These are phyloP conservation scores for Samsoniella hepiali DNA, from an alignment of 2,329 filamentous ascomycete species.

Conservation along the genomic window DNA sequence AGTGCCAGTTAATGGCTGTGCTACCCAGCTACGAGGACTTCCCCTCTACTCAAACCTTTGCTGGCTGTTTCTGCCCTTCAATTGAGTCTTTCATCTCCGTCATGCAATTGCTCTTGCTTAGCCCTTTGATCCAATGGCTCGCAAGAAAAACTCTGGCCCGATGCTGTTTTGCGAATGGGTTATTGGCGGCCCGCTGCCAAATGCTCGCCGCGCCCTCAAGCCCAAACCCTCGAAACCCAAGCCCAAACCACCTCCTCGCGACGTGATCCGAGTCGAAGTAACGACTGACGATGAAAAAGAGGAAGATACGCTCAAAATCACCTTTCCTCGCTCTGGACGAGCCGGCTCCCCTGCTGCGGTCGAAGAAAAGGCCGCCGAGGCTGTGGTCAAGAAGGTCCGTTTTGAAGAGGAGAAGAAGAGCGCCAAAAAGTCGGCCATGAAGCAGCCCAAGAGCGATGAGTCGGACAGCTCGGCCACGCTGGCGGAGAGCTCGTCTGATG, in stretches of 20 bases:
- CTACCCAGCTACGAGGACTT: background rate
- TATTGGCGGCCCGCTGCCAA: slow-evolving; percentile 36
- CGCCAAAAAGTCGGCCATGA: slow-evolving; percentile 37
- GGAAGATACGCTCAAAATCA: slow-evolving; percentile 46
- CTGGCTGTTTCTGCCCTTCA: background rate
- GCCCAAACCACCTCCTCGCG: slow-evolving; percentile 20
- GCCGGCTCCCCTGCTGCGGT: slow-evolving; percentile 13
- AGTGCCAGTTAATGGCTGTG: background rate
- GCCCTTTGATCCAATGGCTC: background rate
- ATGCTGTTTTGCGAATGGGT: slow-evolving; percentile 40
- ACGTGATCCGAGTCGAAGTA: slow-evolving; percentile 40
- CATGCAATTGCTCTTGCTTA: background rate
- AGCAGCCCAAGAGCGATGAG: slow-evolving; percentile 28
- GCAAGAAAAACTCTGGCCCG: slow-evolving; percentile 11
- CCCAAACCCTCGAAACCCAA: slow-evolving; percentile 22
- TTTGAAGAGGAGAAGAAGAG: slow-evolving; percentile 32
- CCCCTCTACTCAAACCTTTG: background rate
- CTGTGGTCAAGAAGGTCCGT: slow-evolving; percentile 41
- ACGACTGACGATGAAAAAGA: slow-evolving; percentile 52
- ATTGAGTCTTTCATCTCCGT: background rate
- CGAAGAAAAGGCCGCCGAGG: slow-evolving; percentile 7
- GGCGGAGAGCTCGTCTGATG: slow-evolving; percentile 16
- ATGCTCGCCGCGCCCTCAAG: slow-evolving; percentile 27
- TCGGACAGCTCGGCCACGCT: slow-evolving; percentile 24
- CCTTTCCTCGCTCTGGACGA: slow-evolving; percentile 42